These are phyloP conservation scores for Onygenales sp. DNA, from an alignment of 2,329 filamentous ascomycete species.

Conservation along the genomic window DNA sequence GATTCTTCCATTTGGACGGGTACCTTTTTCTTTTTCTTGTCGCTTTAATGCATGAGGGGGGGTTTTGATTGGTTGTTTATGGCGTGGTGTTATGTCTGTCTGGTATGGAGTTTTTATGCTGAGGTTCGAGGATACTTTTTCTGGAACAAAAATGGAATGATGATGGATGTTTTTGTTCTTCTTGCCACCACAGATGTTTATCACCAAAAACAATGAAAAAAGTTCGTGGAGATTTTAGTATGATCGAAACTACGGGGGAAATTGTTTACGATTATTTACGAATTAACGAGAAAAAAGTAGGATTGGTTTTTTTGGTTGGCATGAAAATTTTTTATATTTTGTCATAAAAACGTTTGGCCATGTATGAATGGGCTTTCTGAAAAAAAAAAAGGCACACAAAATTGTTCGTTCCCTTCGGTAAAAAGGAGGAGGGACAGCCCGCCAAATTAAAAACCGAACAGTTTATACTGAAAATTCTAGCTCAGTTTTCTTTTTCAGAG, in stretches of 20 bases:
- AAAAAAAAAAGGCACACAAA: background rate
- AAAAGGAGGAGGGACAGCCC: background rate
- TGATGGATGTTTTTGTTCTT: no score
- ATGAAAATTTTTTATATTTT: background rate
- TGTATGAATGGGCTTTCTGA: background rate
- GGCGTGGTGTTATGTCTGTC: background rate
- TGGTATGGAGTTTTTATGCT: background rate
- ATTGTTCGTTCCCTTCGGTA: background rate
- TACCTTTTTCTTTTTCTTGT: background rate
- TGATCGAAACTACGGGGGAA: no score
- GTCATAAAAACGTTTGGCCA: background rate
- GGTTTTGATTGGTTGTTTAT: background rate
- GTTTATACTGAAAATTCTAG: background rate
- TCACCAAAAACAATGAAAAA: no score
- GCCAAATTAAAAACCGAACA: background rate
- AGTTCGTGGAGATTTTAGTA: no score
- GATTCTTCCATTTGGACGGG: constrained; percentile 29
- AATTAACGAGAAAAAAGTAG: no score
- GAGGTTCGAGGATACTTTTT: no score
- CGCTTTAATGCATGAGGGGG: background rate
- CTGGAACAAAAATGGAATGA: no score
- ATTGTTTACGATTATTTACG: no score
- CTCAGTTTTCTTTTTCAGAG: background rate
- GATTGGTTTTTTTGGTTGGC: no score
- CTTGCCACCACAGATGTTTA: no score